Percentiles rank a stretch among this genome's conserved stretches.
These are phyloP conservation scores for Orbilia quercus DNA, from an alignment of 2,329 filamentous ascomycete genomes.

Conservation along the genomic window DNA sequence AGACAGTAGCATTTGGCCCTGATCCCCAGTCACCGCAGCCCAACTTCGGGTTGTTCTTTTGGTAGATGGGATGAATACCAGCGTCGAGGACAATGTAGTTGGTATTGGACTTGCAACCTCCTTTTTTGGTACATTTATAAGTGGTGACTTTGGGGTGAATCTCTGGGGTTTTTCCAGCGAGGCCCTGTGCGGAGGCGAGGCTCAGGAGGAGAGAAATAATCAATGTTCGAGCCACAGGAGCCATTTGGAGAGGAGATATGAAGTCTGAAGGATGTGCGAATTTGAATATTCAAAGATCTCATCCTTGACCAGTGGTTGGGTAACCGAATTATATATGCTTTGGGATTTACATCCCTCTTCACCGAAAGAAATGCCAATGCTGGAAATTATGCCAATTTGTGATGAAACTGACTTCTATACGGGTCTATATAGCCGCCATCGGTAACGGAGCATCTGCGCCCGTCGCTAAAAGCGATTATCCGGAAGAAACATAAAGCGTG, in stretches of 20 bases:
- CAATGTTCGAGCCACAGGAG: slow-evolving; percentile 27
- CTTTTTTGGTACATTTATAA: slow-evolving; percentile 67
- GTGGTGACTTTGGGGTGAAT: slow-evolving; percentile 68
- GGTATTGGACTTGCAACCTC: slow-evolving; percentile 66
- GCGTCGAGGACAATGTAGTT: slow-evolving; percentile 68
- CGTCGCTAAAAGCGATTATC: slow-evolving; percentile 38
- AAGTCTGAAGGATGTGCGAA: slow-evolving; percentile 15
- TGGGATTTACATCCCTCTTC: not conserved
- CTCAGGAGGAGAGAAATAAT: slow-evolving; percentile 58
- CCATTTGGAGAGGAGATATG: slow-evolving; percentile 30
- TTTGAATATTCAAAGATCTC: slow-evolving; percentile 6
- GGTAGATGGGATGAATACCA: slow-evolving; percentile 66
- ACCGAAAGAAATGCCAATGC: slow-evolving; percentile 25
- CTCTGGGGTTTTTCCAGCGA: slow-evolving; percentile 64
- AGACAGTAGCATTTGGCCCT: slow-evolving; percentile 64
- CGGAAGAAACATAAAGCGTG: slow-evolving; percentile 2
- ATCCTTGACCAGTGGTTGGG: slow-evolving; percentile 1
- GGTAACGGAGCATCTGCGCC: slow-evolving; percentile 41
- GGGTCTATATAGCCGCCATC: slow-evolving; percentile 49
- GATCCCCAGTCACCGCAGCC: slow-evolving; percentile 62
- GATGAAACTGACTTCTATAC: slow-evolving; percentile 34
- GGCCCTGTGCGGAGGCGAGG: slow-evolving; percentile 63
- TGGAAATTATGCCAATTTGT: slow-evolving; percentile 32
- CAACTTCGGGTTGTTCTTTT: slow-evolving; percentile 61
- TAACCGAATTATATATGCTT: slow-evolving; percentile 39